Base-by-base conservation (phyloP, 2,329 filamentous ascomycete species). In the Aspergillus sp. region DNA sequence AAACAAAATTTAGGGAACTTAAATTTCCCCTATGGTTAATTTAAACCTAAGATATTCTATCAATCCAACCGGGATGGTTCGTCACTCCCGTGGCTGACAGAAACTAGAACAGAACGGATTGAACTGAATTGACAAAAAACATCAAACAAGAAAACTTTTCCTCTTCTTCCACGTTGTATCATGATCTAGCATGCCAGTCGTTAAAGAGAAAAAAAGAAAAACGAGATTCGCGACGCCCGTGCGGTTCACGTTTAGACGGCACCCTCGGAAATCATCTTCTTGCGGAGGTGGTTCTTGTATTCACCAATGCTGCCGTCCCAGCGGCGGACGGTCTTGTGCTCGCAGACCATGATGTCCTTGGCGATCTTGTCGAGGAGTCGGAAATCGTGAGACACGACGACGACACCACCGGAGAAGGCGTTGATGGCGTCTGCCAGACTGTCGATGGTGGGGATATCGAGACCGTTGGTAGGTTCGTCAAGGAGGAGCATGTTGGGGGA, bases 321-420 rank as follows among this genome's bases (percentile, higher is more conserved):
- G 70, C 86, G 80, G 68, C 84, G 87, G 68, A 98, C 92, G 13
- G 92, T 93, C 85, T 93, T 92, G 87, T 99, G 92, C 81, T 99
- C 95, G 79, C 96, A 99, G 56, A 99, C 95, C 80, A 99, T 87
- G 78, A 99, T 99, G 78, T 99, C 91, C 85, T 99, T 99, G 68
- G 95, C 95, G 76, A 99, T 98, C 84, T 96, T 97, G 86, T 99
- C 95, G 65, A 99, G 87, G 71, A 99, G 83, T 83, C 93, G 89
- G 86, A 99, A 99, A 78, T 99, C 95, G 89, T 99, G 95, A 70
- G 90, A 96, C 57, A 99, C 95, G 64, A 98, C 93, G 53, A 98
- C 91, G 51, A 98, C 93, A 89, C 96, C 95, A 71, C 95, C 95
- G 65, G 86, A 93, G 77, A 90, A 99, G 59, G 91, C 89, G 73